Percentiles rank a stretch among this genome's conserved stretches.
Conservation (phyloP, 305 asterid species). For the Fraxinus paxiana region DNA sequence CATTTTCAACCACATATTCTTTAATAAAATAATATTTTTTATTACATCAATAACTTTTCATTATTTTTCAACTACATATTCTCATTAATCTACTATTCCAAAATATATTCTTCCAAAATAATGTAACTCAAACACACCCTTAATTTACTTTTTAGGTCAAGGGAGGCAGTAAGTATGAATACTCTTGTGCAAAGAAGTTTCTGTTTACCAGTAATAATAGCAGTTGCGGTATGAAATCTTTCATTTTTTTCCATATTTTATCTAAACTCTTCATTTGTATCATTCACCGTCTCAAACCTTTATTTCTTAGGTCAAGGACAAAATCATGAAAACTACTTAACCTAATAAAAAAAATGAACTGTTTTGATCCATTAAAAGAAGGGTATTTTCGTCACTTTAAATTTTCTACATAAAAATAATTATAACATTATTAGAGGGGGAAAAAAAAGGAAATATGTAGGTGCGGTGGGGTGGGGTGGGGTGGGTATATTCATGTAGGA, state of each 20-base stretch:
- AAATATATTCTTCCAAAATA: no score
- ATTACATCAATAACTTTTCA: no score
- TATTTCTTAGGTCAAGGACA: neutral
- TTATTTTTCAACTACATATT: no score
- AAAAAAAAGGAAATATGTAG: neutral
- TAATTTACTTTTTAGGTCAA: neutral
- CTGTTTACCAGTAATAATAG: neutral
- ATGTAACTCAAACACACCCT: no score
- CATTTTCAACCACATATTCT: no score
- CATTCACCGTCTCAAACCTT: no score
- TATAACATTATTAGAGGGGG: no score
- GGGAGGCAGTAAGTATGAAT: neutral
- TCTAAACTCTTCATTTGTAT: no score
- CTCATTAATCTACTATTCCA: no score
- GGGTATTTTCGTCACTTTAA: neutral
- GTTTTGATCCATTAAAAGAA: neutral
- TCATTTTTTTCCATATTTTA: no score
- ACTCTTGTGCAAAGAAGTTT: neutral
- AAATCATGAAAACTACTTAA: no score
- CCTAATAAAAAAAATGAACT: neutral
- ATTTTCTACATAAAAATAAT: neutral
- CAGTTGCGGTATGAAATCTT: neutral
- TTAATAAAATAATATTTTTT: no score
- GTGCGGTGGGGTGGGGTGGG: neutral
- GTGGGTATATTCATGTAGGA: neutral